Evolutionary conservation across 2,329 filamentous ascomycete genomes (phyloP).

Genomic region (Neophaeococcomyces mojaviensis): DNA sequence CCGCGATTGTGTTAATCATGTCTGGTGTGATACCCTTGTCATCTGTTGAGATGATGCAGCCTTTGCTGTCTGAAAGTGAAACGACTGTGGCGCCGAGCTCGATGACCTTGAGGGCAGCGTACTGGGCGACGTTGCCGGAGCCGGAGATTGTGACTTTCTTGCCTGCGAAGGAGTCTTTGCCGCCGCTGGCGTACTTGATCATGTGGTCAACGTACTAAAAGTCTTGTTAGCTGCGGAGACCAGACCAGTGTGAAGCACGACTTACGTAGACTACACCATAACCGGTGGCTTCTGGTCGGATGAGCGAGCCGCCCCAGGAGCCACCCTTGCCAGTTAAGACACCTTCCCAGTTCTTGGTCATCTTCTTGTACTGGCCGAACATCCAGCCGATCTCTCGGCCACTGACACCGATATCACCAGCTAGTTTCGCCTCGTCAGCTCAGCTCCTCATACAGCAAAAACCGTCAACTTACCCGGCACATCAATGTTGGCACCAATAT

Average conservation of each 20-base stretch:
- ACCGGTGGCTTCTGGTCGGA: conserved; percentile 92
- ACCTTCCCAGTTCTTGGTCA: conserved; percentile 88
- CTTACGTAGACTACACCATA: conserved; percentile 85
- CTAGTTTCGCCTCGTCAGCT: conserved; percentile 33
- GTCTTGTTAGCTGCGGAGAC: conserved; percentile 5
- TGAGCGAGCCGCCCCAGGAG: conserved; percentile 85
- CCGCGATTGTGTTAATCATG: conserved; percentile 70
- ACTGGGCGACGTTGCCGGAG: conserved; percentile 96
- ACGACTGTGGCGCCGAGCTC: conserved; percentile 90
- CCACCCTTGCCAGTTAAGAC: conserved; percentile 93
- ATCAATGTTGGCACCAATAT: conserved; percentile 94
- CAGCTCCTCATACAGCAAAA: background rate
- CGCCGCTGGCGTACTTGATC: conserved; percentile 73
- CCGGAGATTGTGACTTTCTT: conserved; percentile 95
- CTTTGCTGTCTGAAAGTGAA: conserved; percentile 89
- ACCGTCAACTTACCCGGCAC: conserved; percentile 51
- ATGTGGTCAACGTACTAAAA: conserved; percentile 81
- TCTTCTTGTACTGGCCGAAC: conserved; percentile 87
- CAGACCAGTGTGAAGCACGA: conserved; percentile 13
- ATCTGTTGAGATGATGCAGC: conserved; percentile 66
- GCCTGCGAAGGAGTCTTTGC: conserved; percentile 75
- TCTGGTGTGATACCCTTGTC: conserved; percentile 68
- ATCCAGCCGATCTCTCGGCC: conserved; percentile 89
- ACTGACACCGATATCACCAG: conserved; percentile 91
- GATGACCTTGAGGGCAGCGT: conserved; percentile 90